Evolutionary conservation across 768 basidiomycete genomes (phyloP).

Genomic region (Leucocoprinus birnbaumii): DNA sequence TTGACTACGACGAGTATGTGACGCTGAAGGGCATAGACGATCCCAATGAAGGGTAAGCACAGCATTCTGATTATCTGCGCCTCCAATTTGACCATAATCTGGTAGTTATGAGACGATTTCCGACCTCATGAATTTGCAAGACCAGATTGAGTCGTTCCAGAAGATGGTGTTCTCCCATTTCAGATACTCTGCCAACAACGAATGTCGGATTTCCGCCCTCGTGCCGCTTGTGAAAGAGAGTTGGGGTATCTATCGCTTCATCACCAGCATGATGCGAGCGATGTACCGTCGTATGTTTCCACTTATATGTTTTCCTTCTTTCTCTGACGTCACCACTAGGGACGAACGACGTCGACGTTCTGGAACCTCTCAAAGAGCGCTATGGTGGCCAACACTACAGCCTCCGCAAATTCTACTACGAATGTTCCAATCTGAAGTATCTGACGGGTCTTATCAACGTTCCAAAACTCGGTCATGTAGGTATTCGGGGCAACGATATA

Average conservation of each 20-base stretch:
- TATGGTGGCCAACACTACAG: constrained; percentile 91
- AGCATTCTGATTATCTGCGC: constrained; percentile 1
- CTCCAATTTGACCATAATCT: constrained; percentile 12
- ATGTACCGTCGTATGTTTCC: constrained; percentile 80
- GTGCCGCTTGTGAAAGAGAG: constrained; percentile 99
- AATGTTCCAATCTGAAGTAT: constrained; percentile 98
- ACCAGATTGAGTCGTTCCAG: constrained; percentile 98
- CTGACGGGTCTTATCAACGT: constrained; percentile 97
- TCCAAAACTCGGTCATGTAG: constrained; percentile 90
- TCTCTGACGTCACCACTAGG: constrained; percentile 41
- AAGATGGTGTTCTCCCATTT: constrained; percentile 97
- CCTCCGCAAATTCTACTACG: constrained; percentile 97
- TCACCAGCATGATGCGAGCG: constrained; percentile 97
- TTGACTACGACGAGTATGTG: constrained; percentile 99
- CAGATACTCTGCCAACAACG: constrained; percentile 87
- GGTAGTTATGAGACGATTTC: constrained; percentile 94
- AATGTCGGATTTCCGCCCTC: constrained; percentile 93
- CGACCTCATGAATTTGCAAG: constrained; percentile 96
- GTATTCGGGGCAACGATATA: constrained; percentile 16
- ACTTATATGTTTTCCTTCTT: background rate
- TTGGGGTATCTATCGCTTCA: constrained; percentile 98
- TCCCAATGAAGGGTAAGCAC: constrained; percentile 93
- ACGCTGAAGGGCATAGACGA: constrained; percentile 97
- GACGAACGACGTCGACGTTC: constrained; percentile 83
- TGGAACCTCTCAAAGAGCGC: constrained; percentile 85